Evolutionary conservation across 2,329 filamentous ascomycete genomes (phyloP).

Genomic region (Cercospora janseana): DNA sequence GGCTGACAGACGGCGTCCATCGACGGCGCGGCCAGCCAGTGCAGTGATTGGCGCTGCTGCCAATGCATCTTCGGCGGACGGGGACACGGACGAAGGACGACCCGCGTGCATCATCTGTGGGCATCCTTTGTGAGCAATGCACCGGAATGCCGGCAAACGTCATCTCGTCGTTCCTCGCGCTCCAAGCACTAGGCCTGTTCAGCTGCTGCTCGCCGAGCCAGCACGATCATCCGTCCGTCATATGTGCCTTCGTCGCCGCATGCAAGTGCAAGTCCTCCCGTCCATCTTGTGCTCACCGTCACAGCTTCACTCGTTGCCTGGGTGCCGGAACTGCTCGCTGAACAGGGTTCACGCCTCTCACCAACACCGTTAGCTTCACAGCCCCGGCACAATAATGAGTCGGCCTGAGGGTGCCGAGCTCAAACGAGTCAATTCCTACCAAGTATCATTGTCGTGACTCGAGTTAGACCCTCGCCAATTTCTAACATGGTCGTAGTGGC

Average conservation of each 20-base stretch:
- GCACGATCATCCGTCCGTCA: too few species aligned
- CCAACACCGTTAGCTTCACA: too few species aligned
- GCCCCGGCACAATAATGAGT: too few species aligned
- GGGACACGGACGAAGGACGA: not conserved
- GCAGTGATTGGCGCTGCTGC: not conserved
- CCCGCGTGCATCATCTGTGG: not conserved
- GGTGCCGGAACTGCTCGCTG: too few species aligned
- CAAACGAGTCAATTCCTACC: constrained; percentile 34
- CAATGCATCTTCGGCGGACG: not conserved
- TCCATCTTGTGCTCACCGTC: too few species aligned
- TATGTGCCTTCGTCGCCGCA: too few species aligned
- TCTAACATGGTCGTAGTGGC: constrained; percentile 51
- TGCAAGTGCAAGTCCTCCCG: too few species aligned
- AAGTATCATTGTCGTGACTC: constrained; percentile 23
- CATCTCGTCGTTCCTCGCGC: constrained; percentile 1
- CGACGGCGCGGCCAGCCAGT: not conserved
- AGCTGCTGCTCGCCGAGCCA: not conserved
- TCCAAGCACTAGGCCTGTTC: not conserved
- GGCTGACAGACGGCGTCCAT: not conserved
- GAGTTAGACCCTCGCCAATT: not conserved
- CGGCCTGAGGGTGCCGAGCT: constrained; percentile 27
- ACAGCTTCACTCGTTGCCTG: too few species aligned
- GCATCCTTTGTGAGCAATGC: not conserved
- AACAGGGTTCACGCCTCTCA: too few species aligned
- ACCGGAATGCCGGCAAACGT: constrained; percentile 4